Conservation (phyloP, 441 rosid genomes). For the Populus hybrid region DNA sequence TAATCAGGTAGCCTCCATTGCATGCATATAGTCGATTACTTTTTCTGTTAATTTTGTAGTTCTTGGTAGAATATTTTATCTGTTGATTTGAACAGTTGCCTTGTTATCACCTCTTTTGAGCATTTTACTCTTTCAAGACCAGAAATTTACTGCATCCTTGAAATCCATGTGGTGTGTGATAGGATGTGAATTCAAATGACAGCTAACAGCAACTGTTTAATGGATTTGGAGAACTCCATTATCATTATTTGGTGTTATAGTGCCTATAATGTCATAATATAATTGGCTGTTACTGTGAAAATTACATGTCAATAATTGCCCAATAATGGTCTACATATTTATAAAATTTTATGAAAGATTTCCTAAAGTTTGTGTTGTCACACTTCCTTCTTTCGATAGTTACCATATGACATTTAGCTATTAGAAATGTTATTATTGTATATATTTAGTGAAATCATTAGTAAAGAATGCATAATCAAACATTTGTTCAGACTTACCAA, state of each 20-base stretch:
- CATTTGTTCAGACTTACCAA: not conserved
- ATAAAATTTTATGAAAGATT: not conserved
- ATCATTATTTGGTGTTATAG: not conserved
- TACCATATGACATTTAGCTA: not conserved
- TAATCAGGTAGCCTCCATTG: slow-evolving; percentile 67
- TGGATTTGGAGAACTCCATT: not conserved
- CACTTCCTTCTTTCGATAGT: not conserved
- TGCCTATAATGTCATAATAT: not conserved
- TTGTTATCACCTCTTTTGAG: not conserved
- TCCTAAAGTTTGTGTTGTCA: not conserved
- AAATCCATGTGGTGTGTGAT: not conserved
- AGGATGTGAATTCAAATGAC: not conserved
- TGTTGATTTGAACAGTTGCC: not conserved
- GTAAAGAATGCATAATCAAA: not conserved
- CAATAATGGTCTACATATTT: not conserved
- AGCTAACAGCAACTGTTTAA: not conserved
- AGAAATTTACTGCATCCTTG: not conserved
- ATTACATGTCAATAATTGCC: not conserved
- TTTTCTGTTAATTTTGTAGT: not conserved
- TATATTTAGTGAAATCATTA: not conserved
- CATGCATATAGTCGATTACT: not conserved
- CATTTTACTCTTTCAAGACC: not conserved
- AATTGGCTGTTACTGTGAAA: not conserved
- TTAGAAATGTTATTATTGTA: not conserved
- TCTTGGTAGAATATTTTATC: not conserved